Percentiles rank a stretch among this genome's conserved stretches.
Evolutionary conservation across 148 eudicot genomes (phyloP).

Genomic region (Chenopodium berlandieri): DNA sequence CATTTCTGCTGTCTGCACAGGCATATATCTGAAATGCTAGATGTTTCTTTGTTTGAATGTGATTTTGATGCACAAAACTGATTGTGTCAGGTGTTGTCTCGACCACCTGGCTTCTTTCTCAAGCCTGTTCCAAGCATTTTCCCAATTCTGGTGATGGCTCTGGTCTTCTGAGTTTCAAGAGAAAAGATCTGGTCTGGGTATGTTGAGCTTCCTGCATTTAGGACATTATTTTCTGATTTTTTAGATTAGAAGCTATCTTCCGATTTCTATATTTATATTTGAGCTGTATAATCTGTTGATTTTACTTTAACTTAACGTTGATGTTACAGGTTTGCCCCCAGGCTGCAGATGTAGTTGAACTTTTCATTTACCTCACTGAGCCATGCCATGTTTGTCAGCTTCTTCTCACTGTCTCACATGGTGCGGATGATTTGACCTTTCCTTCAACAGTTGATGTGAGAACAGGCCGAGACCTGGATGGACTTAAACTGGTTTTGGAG

Average conservation of each 20-base stretch:
- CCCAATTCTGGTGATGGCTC: constrained; percentile 56
- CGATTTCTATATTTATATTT: neutral
- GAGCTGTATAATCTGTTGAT: neutral
- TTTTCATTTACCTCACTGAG: constrained; percentile 89
- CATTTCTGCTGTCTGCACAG: neutral
- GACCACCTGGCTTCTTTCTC: constrained; percentile 80
- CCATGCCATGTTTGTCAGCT: constrained; percentile 99
- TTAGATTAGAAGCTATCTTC: neutral
- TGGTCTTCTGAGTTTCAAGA: constrained; percentile 82
- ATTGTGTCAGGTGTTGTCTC: constrained; percentile 69
- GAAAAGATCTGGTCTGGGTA: constrained; percentile 93
- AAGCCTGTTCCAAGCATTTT: constrained; percentile 88
- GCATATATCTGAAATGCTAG: neutral
- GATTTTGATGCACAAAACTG: constrained; percentile 21
- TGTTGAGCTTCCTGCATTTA: constrained; percentile 19
- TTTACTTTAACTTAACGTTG: constrained; percentile 22
- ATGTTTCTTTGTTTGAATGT: constrained; percentile 3
- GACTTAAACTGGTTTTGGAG: constrained; percentile 90
- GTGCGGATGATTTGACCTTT: constrained; percentile 91
- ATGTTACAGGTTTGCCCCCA: constrained; percentile 78
- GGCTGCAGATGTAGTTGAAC: constrained; percentile 87
- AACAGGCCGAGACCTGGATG: constrained; percentile 83
- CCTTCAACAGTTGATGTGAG: constrained; percentile 96
- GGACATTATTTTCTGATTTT: constrained; percentile 10
- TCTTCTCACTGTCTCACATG: constrained; percentile 92